Conservation (phyloP, 2,329 filamentous ascomycete species). For the Xylaria polymorpha region DNA sequence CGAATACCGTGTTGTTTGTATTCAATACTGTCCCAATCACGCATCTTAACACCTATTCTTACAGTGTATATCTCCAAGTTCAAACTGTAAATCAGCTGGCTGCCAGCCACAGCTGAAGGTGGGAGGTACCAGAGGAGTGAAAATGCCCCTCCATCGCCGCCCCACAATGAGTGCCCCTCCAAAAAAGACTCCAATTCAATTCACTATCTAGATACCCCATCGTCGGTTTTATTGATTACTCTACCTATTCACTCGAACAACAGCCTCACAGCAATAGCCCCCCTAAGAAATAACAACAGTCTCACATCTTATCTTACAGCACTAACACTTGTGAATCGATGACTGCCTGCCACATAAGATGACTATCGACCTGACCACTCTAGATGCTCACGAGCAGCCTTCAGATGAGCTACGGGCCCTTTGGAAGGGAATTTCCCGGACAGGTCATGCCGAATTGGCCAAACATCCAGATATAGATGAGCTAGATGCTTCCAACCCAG, state of each 20-base stretch:
- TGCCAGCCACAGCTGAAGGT: slow-evolving; percentile 9
- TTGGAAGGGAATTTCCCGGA: slow-evolving; percentile 80
- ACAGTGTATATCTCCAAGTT: neutral
- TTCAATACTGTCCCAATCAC: neutral
- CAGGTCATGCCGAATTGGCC: slow-evolving; percentile 63
- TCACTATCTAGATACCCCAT: no score
- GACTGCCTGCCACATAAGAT: slow-evolving; percentile 44
- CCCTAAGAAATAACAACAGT: no score
- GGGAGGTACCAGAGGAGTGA: neutral
- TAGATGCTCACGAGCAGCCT: slow-evolving; percentile 83
- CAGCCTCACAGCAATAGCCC: neutral
- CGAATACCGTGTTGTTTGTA: neutral
- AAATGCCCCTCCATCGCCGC: slow-evolving; percentile 23
- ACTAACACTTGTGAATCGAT: neutral
- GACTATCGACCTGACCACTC: slow-evolving; percentile 58
- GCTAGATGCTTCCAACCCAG: slow-evolving; percentile 52
- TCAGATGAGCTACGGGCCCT: slow-evolving; percentile 74
- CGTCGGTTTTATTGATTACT: slow-evolving; percentile 2
- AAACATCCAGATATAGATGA: slow-evolving; percentile 69
- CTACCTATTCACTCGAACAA: no score
- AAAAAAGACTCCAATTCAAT: slow-evolving; percentile 17
- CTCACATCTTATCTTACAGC: neutral
- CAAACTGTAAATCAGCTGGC: neutral
- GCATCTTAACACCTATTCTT: neutral
- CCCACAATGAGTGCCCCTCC: slow-evolving; percentile 31